Base-by-base conservation (phyloP, 192 early-diverging fungal genomes). In the Coemansia sp. region DNA sequence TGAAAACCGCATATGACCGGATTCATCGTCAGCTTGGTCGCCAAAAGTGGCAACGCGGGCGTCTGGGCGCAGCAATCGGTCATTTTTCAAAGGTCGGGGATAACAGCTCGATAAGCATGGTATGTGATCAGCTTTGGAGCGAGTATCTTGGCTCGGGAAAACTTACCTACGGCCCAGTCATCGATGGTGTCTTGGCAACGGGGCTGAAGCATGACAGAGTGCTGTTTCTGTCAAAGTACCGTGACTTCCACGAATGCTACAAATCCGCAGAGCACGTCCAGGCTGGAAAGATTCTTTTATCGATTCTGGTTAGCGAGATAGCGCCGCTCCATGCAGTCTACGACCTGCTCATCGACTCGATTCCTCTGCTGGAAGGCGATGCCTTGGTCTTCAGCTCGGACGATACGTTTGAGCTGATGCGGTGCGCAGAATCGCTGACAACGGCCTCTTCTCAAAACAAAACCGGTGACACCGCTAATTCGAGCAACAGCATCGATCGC, bases 321-420 rank as follows among this genome's bases (percentile, higher is more conserved):
- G 85, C 86, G 4, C 90, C 91, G 0, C 77, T 72, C 32, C 64
- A 83, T 14, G 87, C 89, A 6, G 75, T 87, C 43, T 59, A 66
- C 8, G 74, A 81, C 6, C 43, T 88, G 34, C 69, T 92, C 14
- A 68, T 90, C 6, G 90, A 92, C 52, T 68, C 88, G 0, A 72
- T 92, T 28, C 91, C 89, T 34, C 62, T 92, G 51, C 73, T 92
- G 22, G 87, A 89, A 33, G 79, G 74, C 43, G 86, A 91, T 12
- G 34, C 8, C 17, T 60, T 90, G 54, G 81, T 92, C 34, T 90
- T 92, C 61, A 66, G 74, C 48, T 67, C 84, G 0, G 68, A 81
- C 2, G 85, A 88, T 15, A 92, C 89, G 1, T 76, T 82, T 22
- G 91, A 85, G 67, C 70, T 92, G 52, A 89, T 92, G 89, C 75